Evolutionary conservation across 768 basidiomycete species (phyloP), one percentile per base, ranked within the genome.

Genomic region (Pulveroboletus frians): DNA sequence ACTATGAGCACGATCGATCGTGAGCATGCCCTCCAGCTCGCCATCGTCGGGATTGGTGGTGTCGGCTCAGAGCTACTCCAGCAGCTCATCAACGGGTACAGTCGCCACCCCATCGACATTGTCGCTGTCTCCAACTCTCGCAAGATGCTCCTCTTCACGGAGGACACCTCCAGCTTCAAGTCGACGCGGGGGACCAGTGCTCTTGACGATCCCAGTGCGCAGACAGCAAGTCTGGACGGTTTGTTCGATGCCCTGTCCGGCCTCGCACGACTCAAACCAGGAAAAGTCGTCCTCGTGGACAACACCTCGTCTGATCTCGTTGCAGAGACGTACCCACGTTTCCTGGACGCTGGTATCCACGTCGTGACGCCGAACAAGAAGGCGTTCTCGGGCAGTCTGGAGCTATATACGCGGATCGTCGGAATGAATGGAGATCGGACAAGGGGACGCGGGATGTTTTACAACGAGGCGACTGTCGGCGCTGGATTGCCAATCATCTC

Each of bases 311-410:
- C 88, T 30, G 85, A 91, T 34, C 75, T 73, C 13, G 80, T 98
- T 17, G 94, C 95, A 2, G 72, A 73, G 20, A 60, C 85, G 46
- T 99, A 98, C 68, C 92, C 96, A 0, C 69, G 71, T 32, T 87
- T 93, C 71, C 71, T 98, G 38, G 71, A 73, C 43, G 77, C 78
- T 4, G 93, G 94, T 3, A 78, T 98, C 51, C 79, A 84, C 62
- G 81, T 99, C 58, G 82, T 95, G 39, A 99, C 96, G 1, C 95
- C 96, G 14, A 99, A 98, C 76, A 99, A 99, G 70, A 98, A 97
- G 70, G 96, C 88, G 1, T 92, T 85, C 63, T 94, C 92, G 13
- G 85, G 86, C 0, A 73, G 80, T 17, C 71, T 83, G 26, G 59
- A 56, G 17, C 71, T 96, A 32, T 97, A 87, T 37, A 71, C 85